Percentiles rank a stretch among this genome's conserved stretches.
These are phyloP conservation scores for Penicillium sp. DNA, from an alignment of 2,329 filamentous ascomycete species.

Conservation along the genomic window DNA sequence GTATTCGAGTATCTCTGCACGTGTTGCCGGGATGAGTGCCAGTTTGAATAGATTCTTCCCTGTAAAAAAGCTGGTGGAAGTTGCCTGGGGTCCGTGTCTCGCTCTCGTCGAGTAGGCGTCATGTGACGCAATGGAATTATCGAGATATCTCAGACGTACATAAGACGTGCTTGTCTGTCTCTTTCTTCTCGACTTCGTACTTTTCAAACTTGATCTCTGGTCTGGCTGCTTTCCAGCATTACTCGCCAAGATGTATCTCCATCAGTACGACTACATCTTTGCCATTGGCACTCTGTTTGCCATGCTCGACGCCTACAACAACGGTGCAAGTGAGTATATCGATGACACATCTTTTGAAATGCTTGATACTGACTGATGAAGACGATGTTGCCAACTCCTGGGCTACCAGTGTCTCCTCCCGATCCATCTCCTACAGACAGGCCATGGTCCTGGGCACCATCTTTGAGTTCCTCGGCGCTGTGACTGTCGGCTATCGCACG, in stretches of 20 bases:
- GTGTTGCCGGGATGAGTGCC: conserved; percentile 9
- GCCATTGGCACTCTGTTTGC: conserved; percentile 72
- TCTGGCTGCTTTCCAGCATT: background rate
- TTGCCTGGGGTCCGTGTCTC: conserved; percentile 1
- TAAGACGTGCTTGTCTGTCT: background rate
- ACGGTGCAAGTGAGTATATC: conserved; percentile 65
- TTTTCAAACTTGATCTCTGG: background rate
- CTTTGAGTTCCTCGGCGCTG: conserved; percentile 65
- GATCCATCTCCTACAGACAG: conserved; percentile 49
- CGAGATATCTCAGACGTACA: background rate
- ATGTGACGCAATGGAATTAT: background rate
- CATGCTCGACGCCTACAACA: conserved; percentile 72
- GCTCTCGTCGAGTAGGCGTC: background rate
- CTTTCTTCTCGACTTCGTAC: background rate
- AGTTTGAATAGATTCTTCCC: background rate
- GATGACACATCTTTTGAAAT: no score
- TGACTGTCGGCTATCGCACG: conserved; percentile 64
- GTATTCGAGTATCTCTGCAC: conserved; percentile 18
- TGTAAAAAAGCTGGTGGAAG: background rate
- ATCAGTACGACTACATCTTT: conserved; percentile 66
- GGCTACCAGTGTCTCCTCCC: conserved; percentile 76
- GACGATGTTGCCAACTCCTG: conserved; percentile 80
- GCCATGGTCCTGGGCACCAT: conserved; percentile 52
- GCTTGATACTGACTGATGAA: conserved; percentile 3
- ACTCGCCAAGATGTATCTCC: conserved; percentile 51